phyloP scores from a whole-genome alignment of 2,329 filamentous ascomycete species.

The Didymella pinodella region DNA sequence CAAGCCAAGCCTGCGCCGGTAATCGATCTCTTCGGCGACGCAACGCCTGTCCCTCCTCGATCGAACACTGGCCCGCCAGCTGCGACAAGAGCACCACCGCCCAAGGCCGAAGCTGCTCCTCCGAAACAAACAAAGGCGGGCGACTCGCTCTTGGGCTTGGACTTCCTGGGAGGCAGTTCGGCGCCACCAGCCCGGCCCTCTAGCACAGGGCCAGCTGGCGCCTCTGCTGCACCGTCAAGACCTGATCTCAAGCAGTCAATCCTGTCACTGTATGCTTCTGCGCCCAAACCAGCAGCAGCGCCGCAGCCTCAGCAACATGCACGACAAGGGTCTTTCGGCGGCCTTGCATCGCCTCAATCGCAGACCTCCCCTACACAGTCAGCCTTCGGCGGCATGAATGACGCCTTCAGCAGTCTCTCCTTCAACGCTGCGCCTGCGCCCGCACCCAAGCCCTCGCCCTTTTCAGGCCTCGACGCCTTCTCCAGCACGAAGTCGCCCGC shows the following conservation, averaged over 20 bases:
- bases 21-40: constrained; percentile 84
- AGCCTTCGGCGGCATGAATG: constrained; percentile 72
- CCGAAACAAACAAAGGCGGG: constrained; percentile 71
- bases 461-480: constrained; percentile 68
- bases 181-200: constrained; percentile 78
- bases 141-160: constrained; percentile 88
- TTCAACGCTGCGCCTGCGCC: constrained; percentile 60
- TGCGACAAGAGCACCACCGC: constrained; percentile 61
- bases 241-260: constrained; percentile 98
- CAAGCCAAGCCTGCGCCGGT: constrained; percentile 48
- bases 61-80: constrained; percentile 75
- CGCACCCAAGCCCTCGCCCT: constrained; percentile 67
- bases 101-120: constrained; percentile 70
- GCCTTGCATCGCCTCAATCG: constrained; percentile 57
- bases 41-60: constrained; percentile 69
- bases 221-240: constrained; percentile 70
- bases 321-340: constrained; percentile 57
- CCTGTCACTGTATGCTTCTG: constrained; percentile 88
- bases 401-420: constrained; percentile 78
- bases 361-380: constrained; percentile 51
- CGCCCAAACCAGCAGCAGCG: constrained; percentile 75
- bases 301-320: constrained; percentile 60
- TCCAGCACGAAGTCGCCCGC: constrained; percentile 50
- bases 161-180: constrained; percentile 79
- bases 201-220: constrained; percentile 71